phyloP scores from a whole-genome alignment of 2,329 filamentous ascomycete species.

The Ophiocordyceps sinensis region DNA sequence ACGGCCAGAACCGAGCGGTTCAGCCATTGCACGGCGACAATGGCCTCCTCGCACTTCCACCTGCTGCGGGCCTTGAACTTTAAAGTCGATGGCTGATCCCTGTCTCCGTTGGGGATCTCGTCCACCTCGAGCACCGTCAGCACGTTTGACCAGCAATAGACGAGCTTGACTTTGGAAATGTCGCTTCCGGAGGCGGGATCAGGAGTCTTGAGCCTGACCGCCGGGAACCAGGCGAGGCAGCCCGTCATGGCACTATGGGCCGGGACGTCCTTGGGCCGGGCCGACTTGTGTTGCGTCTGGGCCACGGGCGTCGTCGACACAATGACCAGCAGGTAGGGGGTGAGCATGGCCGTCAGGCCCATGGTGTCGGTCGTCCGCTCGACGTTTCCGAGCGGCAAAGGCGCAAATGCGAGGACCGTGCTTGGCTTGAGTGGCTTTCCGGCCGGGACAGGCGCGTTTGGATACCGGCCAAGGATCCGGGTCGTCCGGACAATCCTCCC shows the following conservation, averaged over 20 bases:
- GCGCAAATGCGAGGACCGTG: slow-evolving; percentile 82
- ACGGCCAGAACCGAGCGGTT: slow-evolving; percentile 85
- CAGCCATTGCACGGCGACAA: slow-evolving; percentile 93
- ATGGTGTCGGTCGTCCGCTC: slow-evolving; percentile 77
- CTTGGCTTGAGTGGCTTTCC: slow-evolving; percentile 73
- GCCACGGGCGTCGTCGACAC: slow-evolving; percentile 94
- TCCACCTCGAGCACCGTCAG: slow-evolving; percentile 83
- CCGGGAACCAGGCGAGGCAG: slow-evolving; percentile 92
- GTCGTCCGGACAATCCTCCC: slow-evolving; percentile 79
- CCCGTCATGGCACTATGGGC: slow-evolving; percentile 88
- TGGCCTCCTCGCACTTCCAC: slow-evolving; percentile 89
- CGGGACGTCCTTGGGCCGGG: slow-evolving; percentile 77
- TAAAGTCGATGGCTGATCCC: slow-evolving; percentile 64
- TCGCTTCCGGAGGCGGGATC: slow-evolving; percentile 52
- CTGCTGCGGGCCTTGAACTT: slow-evolving; percentile 71
- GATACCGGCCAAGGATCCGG: slow-evolving; percentile 82
- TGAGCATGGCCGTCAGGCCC: slow-evolving; percentile 88
- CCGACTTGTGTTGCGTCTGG: slow-evolving; percentile 89
- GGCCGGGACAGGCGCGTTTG: slow-evolving; percentile 46
- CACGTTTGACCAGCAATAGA: slow-evolving; percentile 98
- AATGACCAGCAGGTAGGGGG: slow-evolving; percentile 87
- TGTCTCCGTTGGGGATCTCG: slow-evolving; percentile 51
- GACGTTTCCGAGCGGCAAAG: slow-evolving; percentile 85
- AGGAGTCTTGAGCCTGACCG: slow-evolving; percentile 74
- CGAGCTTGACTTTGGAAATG: slow-evolving; percentile 71